These are phyloP conservation scores for Aspergillus olivimuriae DNA, from an alignment of 495 filamentous ascomycete species.

Conservation along the genomic window DNA sequence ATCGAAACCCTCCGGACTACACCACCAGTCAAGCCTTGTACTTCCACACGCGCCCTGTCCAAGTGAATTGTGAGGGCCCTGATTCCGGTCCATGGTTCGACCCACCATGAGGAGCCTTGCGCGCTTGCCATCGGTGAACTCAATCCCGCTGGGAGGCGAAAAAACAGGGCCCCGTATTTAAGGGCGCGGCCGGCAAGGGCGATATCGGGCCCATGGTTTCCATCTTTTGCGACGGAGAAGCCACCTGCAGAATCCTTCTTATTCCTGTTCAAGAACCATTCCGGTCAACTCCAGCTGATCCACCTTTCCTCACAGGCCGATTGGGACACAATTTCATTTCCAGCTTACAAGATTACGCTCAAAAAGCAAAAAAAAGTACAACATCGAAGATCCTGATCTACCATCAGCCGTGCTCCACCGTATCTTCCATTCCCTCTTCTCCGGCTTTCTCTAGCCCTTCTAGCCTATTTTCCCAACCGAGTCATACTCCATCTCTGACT, in stretches of 20 bases:
- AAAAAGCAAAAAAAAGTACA: neutral
- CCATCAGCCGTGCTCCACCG: conserved; percentile 1
- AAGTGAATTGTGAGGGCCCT: too few species aligned
- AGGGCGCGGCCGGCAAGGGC: conserved; percentile 6
- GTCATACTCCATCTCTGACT: neutral
- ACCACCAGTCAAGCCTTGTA: too few species aligned
- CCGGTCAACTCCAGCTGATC: conserved; percentile 6
- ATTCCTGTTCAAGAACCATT: neutral
- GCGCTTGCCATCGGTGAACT: conserved; percentile 6
- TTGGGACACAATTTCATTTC: neutral
- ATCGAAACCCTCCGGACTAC: too few species aligned
- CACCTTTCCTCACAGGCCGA: neutral
- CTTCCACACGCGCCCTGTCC: too few species aligned
- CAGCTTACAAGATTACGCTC: neutral
- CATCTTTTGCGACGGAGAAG: too few species aligned
- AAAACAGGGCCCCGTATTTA: conserved; percentile 8
- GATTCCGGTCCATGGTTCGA: too few species aligned
- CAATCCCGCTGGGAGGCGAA: conserved; percentile 3
- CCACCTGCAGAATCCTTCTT: neutral
- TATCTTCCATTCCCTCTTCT: neutral
- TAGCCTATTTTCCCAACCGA: neutral
- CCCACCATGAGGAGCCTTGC: too few species aligned
- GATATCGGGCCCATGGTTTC: conserved; percentile 17
- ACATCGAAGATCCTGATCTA: neutral
- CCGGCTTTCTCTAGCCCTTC: neutral